Conservation (phyloP, 306 rosid genomes). For the Lathyrus oleraceus region DNA sequence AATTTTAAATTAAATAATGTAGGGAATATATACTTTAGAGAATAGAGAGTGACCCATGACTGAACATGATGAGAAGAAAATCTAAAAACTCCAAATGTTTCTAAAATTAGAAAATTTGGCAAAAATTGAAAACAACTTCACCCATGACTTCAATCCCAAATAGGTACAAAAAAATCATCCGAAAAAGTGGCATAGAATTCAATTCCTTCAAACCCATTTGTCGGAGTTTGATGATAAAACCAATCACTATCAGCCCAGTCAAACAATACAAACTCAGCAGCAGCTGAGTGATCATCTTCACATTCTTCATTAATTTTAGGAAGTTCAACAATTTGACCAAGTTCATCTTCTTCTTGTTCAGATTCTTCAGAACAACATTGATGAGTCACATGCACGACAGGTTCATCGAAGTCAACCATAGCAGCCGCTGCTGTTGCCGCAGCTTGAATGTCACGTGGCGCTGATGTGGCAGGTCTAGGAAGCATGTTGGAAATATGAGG, state of each 20-base stretch:
- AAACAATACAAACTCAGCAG: constrained; percentile 43
- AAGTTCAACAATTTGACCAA: constrained; percentile 72
- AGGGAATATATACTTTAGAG: too few species aligned
- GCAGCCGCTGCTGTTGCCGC: constrained; percentile 78
- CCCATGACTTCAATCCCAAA: constrained; percentile 33
- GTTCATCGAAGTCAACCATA: constrained; percentile 49
- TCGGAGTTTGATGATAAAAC: constrained; percentile 48
- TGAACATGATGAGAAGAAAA: too few species aligned
- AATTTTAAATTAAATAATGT: too few species aligned
- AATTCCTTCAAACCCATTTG: constrained; percentile 35
- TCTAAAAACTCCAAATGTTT: too few species aligned
- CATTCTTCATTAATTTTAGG: constrained; percentile 66
- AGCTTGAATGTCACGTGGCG: constrained; percentile 67
- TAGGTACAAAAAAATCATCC: constrained; percentile 11
- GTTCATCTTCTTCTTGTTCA: constrained; percentile 49
- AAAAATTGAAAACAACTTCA: not conserved
- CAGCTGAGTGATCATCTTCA: constrained; percentile 43
- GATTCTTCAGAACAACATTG: constrained; percentile 29
- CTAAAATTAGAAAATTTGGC: not conserved
- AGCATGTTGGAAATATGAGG: constrained; percentile 53
- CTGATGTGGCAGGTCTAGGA: constrained; percentile 62
- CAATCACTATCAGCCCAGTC: constrained; percentile 63
- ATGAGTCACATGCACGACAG: not conserved
- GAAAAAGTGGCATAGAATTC: constrained; percentile 38
- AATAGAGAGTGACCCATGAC: too few species aligned